Percentiles rank a stretch among this genome's conserved stretches.
phyloP scores from a whole-genome alignment of 2,329 filamentous ascomycete species.

The Pyrenochaeta sp. region DNA sequence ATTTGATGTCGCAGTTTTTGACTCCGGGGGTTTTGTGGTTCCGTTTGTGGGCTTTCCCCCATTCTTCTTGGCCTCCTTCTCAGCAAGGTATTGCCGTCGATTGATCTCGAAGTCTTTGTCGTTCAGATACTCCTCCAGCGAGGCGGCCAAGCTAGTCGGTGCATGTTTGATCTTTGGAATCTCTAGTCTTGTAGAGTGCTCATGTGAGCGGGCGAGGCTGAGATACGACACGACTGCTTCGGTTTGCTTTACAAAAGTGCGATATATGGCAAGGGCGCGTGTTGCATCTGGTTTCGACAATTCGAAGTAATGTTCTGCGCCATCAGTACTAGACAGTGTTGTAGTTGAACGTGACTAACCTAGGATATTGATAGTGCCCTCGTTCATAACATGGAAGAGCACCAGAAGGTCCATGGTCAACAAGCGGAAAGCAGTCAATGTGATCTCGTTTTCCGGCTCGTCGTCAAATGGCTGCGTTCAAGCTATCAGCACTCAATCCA shows the following conservation, averaged over 20 bases:
- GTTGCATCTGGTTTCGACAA: slow-evolving; percentile 96
- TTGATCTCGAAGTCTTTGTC: slow-evolving; percentile 96
- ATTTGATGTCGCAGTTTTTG: slow-evolving; percentile 37
- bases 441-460: slow-evolving; percentile 96
- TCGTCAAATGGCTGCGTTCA: slow-evolving; percentile 75
- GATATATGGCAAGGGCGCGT: slow-evolving; percentile 89
- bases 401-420: slow-evolving; percentile 88
- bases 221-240: slow-evolving; percentile 93
- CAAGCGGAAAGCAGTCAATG: slow-evolving; percentile 89
- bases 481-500: background rate
- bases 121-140: slow-evolving; percentile 92
- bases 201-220: slow-evolving; percentile 84
- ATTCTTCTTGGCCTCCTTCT: slow-evolving; percentile 76
- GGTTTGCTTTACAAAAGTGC: slow-evolving; percentile 89
- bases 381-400: slow-evolving; percentile 94
- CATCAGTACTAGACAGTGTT: slow-evolving; percentile 22
- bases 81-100: slow-evolving; percentile 87
- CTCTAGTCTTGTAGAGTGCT: slow-evolving; percentile 89
- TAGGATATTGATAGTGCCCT: slow-evolving; percentile 95
- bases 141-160: slow-evolving; percentile 86
- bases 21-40: slow-evolving; percentile 49
- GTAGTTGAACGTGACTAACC: slow-evolving; percentile 63
- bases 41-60: slow-evolving; percentile 53
- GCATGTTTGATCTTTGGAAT: slow-evolving; percentile 98
- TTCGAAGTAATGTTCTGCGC: slow-evolving; percentile 91